A percentile compares a stretch with the other conserved stretches of the same genome.
Evolutionary conservation across 2,329 filamentous ascomycete genomes (phyloP).

Genomic region (Colletotrichum caudatum): DNA sequence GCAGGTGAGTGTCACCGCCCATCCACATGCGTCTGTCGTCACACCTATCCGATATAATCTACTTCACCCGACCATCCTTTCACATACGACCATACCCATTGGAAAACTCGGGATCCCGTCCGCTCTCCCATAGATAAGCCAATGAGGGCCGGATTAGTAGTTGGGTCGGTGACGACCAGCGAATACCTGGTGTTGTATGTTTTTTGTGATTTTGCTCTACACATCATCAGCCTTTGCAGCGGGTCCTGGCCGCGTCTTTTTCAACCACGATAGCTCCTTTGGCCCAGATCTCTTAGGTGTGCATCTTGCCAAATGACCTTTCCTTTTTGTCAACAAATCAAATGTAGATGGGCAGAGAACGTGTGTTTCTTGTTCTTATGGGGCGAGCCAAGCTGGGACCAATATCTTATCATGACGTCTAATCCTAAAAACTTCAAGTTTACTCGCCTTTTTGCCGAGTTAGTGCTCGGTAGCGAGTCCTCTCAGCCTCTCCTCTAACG

Average conservation of each 20-base stretch:
- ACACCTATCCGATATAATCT: background rate
- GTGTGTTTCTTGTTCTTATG: too few species aligned
- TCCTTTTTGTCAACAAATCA: too few species aligned
- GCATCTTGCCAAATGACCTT: too few species aligned
- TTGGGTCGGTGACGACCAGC: background rate
- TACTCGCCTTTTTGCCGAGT: too few species aligned
- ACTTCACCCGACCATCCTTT: background rate
- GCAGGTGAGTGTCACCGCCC: background rate
- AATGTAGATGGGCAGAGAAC: too few species aligned
- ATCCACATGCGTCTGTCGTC: background rate
- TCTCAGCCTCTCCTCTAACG: too few species aligned
- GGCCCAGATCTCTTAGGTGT: too few species aligned
- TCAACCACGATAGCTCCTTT: background rate
- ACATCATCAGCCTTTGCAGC: background rate
- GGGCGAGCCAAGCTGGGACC: too few species aligned
- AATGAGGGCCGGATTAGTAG: background rate
- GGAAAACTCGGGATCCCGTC: background rate
- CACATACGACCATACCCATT: conserved; percentile 3
- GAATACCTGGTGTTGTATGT: background rate
- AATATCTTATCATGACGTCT: too few species aligned
- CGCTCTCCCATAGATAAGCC: background rate
- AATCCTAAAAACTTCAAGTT: too few species aligned
- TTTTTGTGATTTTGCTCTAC: background rate
- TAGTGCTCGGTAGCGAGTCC: background rate
- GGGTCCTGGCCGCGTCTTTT: too few species aligned